Percentiles rank a stretch among this genome's conserved stretches.
phyloP scores from a whole-genome alignment of 148 eudicot species.

The Agrostemma githago region DNA sequence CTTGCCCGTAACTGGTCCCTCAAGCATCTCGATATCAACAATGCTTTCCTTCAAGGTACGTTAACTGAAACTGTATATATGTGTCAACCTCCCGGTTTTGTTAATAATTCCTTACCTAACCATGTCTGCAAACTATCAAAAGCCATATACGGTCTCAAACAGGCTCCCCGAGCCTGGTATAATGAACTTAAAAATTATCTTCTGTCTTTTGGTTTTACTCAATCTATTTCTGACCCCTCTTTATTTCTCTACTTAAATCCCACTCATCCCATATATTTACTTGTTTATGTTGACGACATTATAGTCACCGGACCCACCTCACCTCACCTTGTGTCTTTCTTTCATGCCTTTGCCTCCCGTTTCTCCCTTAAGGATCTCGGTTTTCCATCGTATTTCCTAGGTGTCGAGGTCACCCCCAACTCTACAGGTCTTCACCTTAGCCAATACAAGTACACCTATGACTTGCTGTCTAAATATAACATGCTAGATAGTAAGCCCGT shows the following conservation, averaged over 20 bases:
- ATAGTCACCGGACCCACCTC: neutral
- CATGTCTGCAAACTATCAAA: neutral
- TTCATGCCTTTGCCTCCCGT: neutral
- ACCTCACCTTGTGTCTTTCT: neutral
- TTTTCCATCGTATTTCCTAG: neutral
- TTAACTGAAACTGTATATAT: neutral
- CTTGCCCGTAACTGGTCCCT: neutral
- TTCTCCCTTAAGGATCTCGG: constrained; percentile 1
- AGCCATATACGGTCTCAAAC: neutral
- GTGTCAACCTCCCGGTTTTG: neutral
- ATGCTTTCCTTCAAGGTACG: neutral
- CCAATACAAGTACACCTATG: constrained; percentile 2
- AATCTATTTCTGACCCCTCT: neutral
- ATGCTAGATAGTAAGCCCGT: neutral
- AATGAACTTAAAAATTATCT: neutral
- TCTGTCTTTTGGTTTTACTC: neutral
- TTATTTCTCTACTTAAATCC: neutral
- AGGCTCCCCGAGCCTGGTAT: neutral
- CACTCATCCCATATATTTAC: neutral
- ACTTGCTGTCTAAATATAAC: neutral
- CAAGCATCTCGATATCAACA: neutral
- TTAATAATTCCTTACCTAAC: neutral
- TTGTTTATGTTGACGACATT: neutral
- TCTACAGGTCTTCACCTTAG: neutral
- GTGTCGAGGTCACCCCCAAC: neutral